Evolutionary conservation across 2,329 filamentous ascomycete genomes (phyloP).

Genomic region (Verticillium alfalfae): DNA sequence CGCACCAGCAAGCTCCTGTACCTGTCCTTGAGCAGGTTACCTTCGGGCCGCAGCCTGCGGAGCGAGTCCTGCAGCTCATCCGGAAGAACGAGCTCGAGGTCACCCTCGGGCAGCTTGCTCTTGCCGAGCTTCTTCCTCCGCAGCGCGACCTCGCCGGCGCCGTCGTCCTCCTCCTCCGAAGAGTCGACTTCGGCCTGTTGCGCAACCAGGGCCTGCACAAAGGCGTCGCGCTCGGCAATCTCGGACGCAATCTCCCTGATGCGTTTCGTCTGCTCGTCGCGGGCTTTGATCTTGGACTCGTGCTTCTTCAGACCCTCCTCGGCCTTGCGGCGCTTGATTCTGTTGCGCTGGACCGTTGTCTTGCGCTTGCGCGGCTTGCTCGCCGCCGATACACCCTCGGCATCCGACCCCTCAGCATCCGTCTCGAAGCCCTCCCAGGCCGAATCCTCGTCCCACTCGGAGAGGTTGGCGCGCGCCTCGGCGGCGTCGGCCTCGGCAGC

Average conservation of each 20-base stretch:
- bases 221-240: constrained; percentile 51
- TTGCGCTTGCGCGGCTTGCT: constrained; percentile 75
- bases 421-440: constrained; percentile 90
- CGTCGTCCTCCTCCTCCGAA: constrained; percentile 43
- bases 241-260: constrained; percentile 67
- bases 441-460: constrained; percentile 79
- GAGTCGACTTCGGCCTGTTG: constrained; percentile 25
- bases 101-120: constrained; percentile 67
- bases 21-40: constrained; percentile 88
- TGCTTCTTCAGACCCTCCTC: constrained; percentile 73
- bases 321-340: constrained; percentile 81
- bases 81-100: constrained; percentile 74
- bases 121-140: constrained; percentile 71
- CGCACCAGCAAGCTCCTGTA: constrained; percentile 85
- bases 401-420: constrained; percentile 58
- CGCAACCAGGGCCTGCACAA: constrained; percentile 31
- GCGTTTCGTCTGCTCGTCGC: constrained; percentile 64
- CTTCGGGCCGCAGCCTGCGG: constrained; percentile 82
- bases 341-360: constrained; percentile 81
- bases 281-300: constrained; percentile 68
- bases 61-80: constrained; percentile 81
- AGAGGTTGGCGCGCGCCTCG: constrained; percentile 58
- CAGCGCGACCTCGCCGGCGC: constrained; percentile 58
- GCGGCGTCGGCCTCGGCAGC: constrained; percentile 71
- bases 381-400: constrained; percentile 42